Evolutionary conservation across 139 green algal species (phyloP).

Genomic region (Picochlorum sp.): DNA sequence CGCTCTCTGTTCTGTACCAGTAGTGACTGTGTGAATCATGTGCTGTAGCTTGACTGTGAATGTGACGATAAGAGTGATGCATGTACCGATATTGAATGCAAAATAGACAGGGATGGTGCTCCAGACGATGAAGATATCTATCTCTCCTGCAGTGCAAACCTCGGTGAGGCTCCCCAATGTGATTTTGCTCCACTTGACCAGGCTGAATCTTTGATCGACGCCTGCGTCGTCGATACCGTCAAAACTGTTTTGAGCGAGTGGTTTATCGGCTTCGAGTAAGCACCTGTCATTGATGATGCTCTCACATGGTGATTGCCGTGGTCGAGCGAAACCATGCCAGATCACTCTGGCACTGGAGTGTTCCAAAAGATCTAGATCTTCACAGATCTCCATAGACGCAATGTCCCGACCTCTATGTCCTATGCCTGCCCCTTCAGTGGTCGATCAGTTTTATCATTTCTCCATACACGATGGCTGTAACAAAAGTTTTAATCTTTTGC

Average conservation of each 20-base stretch:
- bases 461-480: too few species aligned
- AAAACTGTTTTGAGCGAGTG: not conserved
- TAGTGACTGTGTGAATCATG: not conserved
- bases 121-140: conserved; percentile 3
- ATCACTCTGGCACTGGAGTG: too few species aligned
- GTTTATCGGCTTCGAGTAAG: not conserved
- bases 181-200: not conserved
- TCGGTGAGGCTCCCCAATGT: not conserved
- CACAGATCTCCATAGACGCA: too few species aligned
- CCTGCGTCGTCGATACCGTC: not conserved
- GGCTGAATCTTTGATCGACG: not conserved
- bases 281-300: not conserved
- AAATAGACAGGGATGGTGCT: conserved; percentile 1
- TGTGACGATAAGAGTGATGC: not conserved
- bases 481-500: too few species aligned
- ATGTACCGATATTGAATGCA: not conserved
- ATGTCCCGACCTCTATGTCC: too few species aligned
- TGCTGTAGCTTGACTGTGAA: conserved; percentile 4
- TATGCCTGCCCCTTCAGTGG: too few species aligned
- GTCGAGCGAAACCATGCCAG: too few species aligned
- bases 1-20: not conserved
- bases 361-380: too few species aligned
- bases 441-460: too few species aligned
- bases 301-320: not conserved
- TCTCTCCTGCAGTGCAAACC: not conserved